These are phyloP conservation scores for Trifolium repens DNA, from an alignment of 306 rosid species.

Conservation along the genomic window DNA sequence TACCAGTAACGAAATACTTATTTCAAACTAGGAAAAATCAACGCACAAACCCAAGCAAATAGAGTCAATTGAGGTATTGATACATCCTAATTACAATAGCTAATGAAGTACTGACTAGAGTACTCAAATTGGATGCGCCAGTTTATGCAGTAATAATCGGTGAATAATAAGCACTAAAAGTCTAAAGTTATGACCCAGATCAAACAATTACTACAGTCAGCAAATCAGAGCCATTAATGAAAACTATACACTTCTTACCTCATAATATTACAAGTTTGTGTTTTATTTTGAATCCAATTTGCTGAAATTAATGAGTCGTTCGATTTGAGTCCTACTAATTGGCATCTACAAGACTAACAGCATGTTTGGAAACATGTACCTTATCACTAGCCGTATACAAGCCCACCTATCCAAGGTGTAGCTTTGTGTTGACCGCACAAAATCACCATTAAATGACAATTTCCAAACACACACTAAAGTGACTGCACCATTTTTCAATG, in stretches of 20 bases:
- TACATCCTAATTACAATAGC: not conserved
- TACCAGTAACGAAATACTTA: not conserved
- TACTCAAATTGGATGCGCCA: not conserved
- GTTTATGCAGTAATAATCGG: not conserved
- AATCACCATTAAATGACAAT: not conserved
- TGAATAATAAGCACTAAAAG: not conserved
- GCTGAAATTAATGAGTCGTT: not conserved
- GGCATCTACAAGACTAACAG: not conserved
- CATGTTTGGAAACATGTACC: not conserved
- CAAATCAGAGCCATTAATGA: not conserved
- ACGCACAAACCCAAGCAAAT: not conserved
- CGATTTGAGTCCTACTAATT: not conserved
- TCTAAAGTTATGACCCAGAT: not conserved
- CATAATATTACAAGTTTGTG: not conserved
- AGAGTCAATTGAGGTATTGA: conserved; percentile 1
- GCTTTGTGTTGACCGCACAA: not conserved
- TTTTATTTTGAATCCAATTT: not conserved
- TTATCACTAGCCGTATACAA: not conserved
- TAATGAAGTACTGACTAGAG: conserved; percentile 8
- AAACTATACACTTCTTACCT: not conserved
- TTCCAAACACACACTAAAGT: not conserved
- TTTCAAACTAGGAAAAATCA: not conserved
- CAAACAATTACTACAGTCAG: not conserved
- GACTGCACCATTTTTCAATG: not conserved
- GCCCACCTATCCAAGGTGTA: not conserved